Percentiles rank a stretch among this genome's conserved stretches.
Evolutionary conservation across 108 stramenopile genomes (phyloP).

Genomic region (Thalassiosira profunda): DNA sequence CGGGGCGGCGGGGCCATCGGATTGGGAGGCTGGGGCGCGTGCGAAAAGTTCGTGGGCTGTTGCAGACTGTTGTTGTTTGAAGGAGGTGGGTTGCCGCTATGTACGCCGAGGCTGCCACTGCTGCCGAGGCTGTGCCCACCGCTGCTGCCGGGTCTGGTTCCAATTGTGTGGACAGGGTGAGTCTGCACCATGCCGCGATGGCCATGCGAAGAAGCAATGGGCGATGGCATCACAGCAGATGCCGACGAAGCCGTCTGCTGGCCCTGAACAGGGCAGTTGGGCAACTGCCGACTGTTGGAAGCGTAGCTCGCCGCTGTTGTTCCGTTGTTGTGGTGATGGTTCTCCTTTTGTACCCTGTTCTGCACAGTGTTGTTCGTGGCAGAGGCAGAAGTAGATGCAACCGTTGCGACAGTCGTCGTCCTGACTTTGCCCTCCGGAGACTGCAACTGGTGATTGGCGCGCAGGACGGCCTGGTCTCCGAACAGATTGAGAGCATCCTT

Average conservation of each 20-base stretch:
- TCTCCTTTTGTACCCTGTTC: background rate
- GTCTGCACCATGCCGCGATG: background rate
- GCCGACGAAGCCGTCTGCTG: background rate
- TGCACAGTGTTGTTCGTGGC: background rate
- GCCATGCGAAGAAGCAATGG: background rate
- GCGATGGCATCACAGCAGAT: background rate
- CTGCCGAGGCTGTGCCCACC: background rate
- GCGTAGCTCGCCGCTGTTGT: background rate
- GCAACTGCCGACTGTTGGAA: background rate
- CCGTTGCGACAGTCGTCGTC: too few relatives aligned
- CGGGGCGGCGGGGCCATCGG: slow-evolving; percentile 26
- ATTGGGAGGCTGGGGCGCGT: background rate
- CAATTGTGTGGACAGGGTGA: background rate
- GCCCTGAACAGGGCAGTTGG: background rate
- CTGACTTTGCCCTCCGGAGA: background rate
- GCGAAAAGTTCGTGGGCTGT: background rate
- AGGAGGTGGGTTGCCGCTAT: background rate
- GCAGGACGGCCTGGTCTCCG: slow-evolving; percentile 31
- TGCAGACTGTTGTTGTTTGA: background rate
- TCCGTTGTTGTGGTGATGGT: background rate
- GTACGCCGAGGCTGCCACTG: background rate
- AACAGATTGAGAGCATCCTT: slow-evolving; percentile 40
- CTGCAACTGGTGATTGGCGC: background rate
- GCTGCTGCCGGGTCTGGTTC: background rate
- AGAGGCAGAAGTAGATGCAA: background rate